Percentiles rank a stretch among this genome's conserved stretches.
Conservation (phyloP, 257 asterid genomes). For the Scutellaria baicalensis region DNA sequence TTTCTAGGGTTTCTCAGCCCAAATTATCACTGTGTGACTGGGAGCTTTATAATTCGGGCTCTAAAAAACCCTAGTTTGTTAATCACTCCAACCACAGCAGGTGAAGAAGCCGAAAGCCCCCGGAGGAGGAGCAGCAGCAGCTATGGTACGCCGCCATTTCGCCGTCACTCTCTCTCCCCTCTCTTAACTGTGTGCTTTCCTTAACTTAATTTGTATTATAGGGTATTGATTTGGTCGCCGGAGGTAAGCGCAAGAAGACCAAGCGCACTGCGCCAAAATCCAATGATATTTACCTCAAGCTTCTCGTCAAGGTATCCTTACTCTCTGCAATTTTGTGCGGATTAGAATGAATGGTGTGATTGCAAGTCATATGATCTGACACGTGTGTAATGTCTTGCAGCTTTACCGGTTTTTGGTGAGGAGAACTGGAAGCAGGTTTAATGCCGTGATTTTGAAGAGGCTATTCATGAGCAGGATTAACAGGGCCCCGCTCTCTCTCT, state of each 20-base stretch:
- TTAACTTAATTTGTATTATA: slow-evolving; percentile 21
- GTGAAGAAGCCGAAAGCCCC: slow-evolving; percentile 8
- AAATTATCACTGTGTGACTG: neutral
- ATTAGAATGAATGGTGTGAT: neutral
- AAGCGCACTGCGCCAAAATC: slow-evolving; percentile 79
- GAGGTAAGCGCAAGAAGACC: slow-evolving; percentile 91
- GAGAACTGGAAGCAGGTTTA: slow-evolving; percentile 86
- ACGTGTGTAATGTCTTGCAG: slow-evolving; percentile 22
- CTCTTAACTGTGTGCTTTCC: neutral
- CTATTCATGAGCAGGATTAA: slow-evolving; percentile 87
- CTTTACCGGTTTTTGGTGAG: slow-evolving; percentile 80
- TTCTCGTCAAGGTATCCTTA: slow-evolving; percentile 60
- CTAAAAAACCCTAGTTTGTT: slow-evolving; percentile 29
- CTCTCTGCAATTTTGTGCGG: neutral
- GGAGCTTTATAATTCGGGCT: neutral
- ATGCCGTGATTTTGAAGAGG: slow-evolving; percentile 78
- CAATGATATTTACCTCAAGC: slow-evolving; percentile 71
- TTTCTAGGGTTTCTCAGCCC: slow-evolving; percentile 1
- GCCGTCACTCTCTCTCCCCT: neutral
- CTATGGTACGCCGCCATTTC: slow-evolving; percentile 25
- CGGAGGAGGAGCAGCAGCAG: neutral
- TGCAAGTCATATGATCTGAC: neutral
- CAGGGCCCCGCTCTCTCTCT: slow-evolving; percentile 80
- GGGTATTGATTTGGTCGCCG: slow-evolving; percentile 95
- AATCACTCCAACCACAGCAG: neutral